A percentile compares a stretch with the other conserved stretches of the same genome.
These are phyloP conservation scores for Termitomyces sp. DNA, from an alignment of 768 basidiomycete species.

Conservation along the genomic window DNA sequence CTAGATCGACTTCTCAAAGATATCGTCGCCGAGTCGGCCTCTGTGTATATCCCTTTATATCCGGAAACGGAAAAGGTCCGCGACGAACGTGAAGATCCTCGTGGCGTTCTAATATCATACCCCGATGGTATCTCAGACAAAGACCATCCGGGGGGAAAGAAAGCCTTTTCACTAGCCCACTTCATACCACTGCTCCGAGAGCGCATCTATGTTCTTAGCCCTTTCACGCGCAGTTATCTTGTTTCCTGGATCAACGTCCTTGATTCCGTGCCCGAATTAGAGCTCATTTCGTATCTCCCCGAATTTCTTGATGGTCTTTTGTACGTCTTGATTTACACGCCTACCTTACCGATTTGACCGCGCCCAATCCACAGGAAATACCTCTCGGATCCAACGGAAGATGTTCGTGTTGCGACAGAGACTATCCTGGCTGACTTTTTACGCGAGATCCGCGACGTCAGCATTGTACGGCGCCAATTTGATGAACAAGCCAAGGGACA, in stretches of 20 bases:
- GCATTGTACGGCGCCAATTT: constrained; percentile 64
- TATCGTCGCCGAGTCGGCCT: constrained; percentile 95
- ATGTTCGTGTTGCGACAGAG: constrained; percentile 90
- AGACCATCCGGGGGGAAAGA: constrained; percentile 45
- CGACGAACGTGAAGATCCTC: constrained; percentile 51
- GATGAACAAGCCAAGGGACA: constrained; percentile 52
- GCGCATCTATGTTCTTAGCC: constrained; percentile 92
- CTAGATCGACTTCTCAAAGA: constrained; percentile 97
- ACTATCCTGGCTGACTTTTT: constrained; percentile 87
- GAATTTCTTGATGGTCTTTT: constrained; percentile 93
- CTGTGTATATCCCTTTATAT: constrained; percentile 88
- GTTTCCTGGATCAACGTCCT: constrained; percentile 96
- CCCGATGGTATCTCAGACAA: constrained; percentile 50
- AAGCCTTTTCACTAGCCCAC: constrained; percentile 90
- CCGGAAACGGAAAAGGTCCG: constrained; percentile 74
- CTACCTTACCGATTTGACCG: constrained; percentile 6
- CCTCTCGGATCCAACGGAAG: constrained; percentile 91
- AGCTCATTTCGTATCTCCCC: constrained; percentile 91
- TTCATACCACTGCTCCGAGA: constrained; percentile 94
- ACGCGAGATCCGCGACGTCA: constrained; percentile 86
- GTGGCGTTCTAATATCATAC: constrained; percentile 65
- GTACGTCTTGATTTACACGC: constrained; percentile 46
- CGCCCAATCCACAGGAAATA: constrained; percentile 64
- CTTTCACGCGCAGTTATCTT: constrained; percentile 94
- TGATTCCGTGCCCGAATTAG: constrained; percentile 94